Evolutionary conservation across 169 alveolate genomes (phyloP).

Genomic region (Plasmodium relictum): DNA sequence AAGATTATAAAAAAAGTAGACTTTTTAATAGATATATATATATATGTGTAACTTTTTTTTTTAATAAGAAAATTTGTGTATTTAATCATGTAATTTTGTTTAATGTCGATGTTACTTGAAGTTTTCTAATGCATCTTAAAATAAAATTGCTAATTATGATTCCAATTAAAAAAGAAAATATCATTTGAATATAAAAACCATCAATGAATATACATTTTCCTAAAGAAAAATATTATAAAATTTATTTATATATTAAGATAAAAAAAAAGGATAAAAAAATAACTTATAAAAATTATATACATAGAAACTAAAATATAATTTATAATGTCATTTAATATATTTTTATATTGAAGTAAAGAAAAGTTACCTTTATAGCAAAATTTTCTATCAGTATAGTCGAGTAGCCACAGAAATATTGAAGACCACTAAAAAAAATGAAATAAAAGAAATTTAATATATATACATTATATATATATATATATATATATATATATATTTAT

Average conservation of each 20-base stretch:
- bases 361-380: conserved; percentile 68
- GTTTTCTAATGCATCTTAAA: conserved; percentile 67
- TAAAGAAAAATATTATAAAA: conserved; percentile 17
- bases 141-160: conserved; percentile 58
- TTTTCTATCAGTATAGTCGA: conserved; percentile 79
- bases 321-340: too few species aligned
- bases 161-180: conserved; percentile 76
- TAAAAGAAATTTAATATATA: not conserved
- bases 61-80: too few species aligned
- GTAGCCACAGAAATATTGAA: conserved; percentile 78
- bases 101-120: conserved; percentile 54
- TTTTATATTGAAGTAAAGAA: conserved; percentile 7
- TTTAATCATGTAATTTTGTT: too few species aligned
- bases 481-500: conserved; percentile 14
- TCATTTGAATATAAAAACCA: conserved; percentile 79
- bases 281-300: too few species aligned
- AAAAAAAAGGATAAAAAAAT: not conserved
- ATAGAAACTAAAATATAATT: too few species aligned
- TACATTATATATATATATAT: not conserved
- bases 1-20: conserved; percentile 6
- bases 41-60: not conserved
- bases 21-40: not conserved
- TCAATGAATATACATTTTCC: conserved; percentile 74
- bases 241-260: not conserved
- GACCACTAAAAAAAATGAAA: conserved; percentile 65